A percentile compares a stretch with the other conserved stretches of the same genome.
These are phyloP conservation scores for Bullera alba DNA, from an alignment of 768 basidiomycete genomes.

Conservation along the genomic window DNA sequence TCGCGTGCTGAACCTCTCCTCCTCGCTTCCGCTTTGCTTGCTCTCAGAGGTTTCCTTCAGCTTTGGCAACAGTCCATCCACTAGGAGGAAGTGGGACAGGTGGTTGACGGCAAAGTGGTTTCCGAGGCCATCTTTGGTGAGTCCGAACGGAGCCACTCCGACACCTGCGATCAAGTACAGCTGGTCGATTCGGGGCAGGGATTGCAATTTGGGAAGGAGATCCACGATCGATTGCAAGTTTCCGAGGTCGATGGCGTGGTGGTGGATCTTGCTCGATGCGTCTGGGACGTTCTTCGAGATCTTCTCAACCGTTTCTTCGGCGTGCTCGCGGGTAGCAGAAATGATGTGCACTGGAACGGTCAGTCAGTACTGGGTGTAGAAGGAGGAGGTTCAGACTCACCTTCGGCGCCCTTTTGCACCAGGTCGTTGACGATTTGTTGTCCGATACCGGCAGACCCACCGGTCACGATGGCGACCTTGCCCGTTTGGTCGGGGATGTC, in stretches of 20 bases:
- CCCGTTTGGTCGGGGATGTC: constrained; percentile 52
- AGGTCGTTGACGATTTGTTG: constrained; percentile 25
- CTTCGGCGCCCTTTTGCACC: constrained; percentile 28
- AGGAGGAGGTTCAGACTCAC: constrained; percentile 7
- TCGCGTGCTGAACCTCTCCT: constrained; percentile 25
- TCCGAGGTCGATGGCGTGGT: constrained; percentile 37
- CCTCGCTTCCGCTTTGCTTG: constrained; percentile 8
- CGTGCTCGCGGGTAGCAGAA: constrained; percentile 37
- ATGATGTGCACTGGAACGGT: constrained; percentile 34
- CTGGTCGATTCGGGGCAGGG: constrained; percentile 29
- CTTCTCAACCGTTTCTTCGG: constrained; percentile 27
- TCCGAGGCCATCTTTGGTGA: constrained; percentile 37
- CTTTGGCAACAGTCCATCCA: constrained; percentile 30
- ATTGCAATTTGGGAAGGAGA: constrained; percentile 19
- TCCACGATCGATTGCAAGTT: constrained; percentile 21
- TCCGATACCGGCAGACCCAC: constrained; percentile 48
- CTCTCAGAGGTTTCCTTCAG: constrained; percentile 30
- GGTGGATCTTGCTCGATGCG: constrained; percentile 12
- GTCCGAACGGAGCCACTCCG: constrained; percentile 39
- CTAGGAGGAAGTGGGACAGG: constrained; percentile 32
- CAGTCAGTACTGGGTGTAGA: background rate
- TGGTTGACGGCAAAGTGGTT: constrained; percentile 44
- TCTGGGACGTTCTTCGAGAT: constrained; percentile 17
- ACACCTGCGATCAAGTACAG: constrained; percentile 41
- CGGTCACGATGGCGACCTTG: constrained; percentile 53